A percentile compares a stretch with the other conserved stretches of the same genome.
These are phyloP conservation scores for Vickermania spadyakhi DNA, from an alignment of 208 protist species.

Conservation along the genomic window DNA sequence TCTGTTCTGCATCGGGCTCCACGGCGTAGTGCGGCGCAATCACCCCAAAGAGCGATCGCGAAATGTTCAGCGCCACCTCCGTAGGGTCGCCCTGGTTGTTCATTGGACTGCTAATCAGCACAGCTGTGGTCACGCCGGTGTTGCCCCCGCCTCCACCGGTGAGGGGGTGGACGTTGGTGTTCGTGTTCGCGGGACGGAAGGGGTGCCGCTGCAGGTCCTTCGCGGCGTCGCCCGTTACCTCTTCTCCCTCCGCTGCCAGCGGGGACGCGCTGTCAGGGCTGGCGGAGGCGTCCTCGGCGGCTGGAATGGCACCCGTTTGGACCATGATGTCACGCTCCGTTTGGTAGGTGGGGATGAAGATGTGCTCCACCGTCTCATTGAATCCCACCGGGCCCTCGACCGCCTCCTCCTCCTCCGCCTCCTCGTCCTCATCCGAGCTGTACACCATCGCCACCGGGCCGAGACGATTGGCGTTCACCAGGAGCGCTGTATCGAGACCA, in stretches of 20 bases:
- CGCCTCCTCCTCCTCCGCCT: constrained; percentile 1
- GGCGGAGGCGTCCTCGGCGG: background rate
- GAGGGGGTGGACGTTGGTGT: background rate
- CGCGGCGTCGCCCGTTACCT: too few relatives aligned
- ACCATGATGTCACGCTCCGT: background rate
- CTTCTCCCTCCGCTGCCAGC: background rate
- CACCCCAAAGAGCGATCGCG: background rate
- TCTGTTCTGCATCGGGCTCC: background rate
- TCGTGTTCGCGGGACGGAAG: background rate
- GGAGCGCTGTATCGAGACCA: background rate
- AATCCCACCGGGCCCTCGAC: constrained; percentile 5
- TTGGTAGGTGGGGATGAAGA: constrained; percentile 20
- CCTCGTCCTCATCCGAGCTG: background rate
- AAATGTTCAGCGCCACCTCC: background rate
- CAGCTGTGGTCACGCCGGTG: background rate
- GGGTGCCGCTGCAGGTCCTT: background rate
- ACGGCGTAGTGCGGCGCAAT: background rate
- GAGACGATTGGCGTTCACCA: background rate
- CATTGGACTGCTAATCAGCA: background rate
- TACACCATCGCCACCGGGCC: background rate
- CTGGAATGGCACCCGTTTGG: background rate
- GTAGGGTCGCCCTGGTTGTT: background rate
- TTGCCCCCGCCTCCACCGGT: background rate
- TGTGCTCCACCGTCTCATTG: constrained; percentile 23
- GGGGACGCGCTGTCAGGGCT: background rate